Base-by-base conservation (phyloP, 2,329 filamentous ascomycete species). In the Ramichloridium luteum region DNA sequence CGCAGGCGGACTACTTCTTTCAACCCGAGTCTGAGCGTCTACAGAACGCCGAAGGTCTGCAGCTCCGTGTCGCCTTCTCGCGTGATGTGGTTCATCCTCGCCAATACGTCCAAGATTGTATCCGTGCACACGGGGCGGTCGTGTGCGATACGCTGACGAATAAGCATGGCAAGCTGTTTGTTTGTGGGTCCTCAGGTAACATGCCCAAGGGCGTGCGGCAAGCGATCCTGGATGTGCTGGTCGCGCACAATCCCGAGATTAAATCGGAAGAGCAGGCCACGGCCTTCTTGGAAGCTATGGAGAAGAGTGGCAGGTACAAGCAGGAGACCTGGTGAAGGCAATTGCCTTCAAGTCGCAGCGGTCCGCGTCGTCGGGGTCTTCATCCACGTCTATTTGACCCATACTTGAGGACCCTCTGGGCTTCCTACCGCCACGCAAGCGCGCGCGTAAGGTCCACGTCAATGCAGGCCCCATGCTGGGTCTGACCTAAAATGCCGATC, bases 1-100 rank as follows among this genome's bases (percentile, higher is more conserved):
- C 64, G 8, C 47, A 61, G 0, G 71, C 77, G 0, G 90, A 98
- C 53, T 94, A 73, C 57, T 86, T 85, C 59, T 98, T 90, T 53
- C 56, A 64, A 4, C 56, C 76, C 0, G 86, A 96, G 40, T 94
- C 85, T 85, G 48, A 60, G 1, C 25, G 49, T 0, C 43, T 76
- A 1, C 41, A 54, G 5, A 41, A 51, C 1, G 36, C 54, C 2
- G 54, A 65, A 1, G 55, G 60, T 2, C 54, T 81, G 4, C 57
- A 64, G 5, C 65, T 80, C 2, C 59, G 68, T 31, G 68, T 73
- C 0, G 80, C 79, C 0, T 84, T 84, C 50, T 84, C 79, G 3
- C 59, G 80, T 23, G 80, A 85, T 42, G 74, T 79, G n/a, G 27
- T 18, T 12, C 16, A 16, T 39, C 58, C 68, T 31, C 80, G 77